Evolutionary conservation across 169 alveolate genomes (phyloP).

Genomic region (Plasmodium knowlesi): DNA sequence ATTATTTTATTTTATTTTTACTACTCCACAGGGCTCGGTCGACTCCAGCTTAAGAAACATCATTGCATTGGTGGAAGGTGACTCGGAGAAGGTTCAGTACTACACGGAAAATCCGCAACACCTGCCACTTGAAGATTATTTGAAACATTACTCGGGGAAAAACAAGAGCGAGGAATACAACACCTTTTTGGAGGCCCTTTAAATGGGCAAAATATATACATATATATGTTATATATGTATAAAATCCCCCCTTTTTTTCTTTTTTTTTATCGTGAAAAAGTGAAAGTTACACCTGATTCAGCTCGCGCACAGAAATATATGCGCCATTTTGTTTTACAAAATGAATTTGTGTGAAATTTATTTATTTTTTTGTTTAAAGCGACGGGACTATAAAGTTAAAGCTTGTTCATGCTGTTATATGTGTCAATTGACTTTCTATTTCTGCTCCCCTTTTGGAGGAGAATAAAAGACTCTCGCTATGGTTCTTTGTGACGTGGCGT

Average conservation of each 20-base stretch:
- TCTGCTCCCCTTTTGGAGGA: background rate
- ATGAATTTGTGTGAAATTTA: background rate
- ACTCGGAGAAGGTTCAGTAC: constrained; percentile 25
- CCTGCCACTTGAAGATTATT: constrained; percentile 45
- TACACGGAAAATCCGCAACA: constrained; percentile 67
- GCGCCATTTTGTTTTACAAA: background rate
- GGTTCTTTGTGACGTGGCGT: background rate
- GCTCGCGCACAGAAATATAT: background rate
- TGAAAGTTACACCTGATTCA: background rate
- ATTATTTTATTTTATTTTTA: background rate
- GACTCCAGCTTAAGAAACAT: constrained; percentile 64
- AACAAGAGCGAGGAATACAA: constrained; percentile 8
- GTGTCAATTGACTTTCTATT: background rate
- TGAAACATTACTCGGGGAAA: constrained; percentile 22
- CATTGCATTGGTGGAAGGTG: constrained; percentile 51
- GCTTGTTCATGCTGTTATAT: background rate
- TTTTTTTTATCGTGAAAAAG: background rate
- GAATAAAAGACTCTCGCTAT: background rate
- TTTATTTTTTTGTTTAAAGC: background rate
- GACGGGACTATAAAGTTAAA: background rate
- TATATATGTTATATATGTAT: background rate
- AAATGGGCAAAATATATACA: background rate
- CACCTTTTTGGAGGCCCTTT: constrained; percentile 34
- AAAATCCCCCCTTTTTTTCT: no score
- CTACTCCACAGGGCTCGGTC: constrained; percentile 50